Conservation (phyloP, 495 filamentous ascomycete species). For the Mycothermus thermophilus region DNA sequence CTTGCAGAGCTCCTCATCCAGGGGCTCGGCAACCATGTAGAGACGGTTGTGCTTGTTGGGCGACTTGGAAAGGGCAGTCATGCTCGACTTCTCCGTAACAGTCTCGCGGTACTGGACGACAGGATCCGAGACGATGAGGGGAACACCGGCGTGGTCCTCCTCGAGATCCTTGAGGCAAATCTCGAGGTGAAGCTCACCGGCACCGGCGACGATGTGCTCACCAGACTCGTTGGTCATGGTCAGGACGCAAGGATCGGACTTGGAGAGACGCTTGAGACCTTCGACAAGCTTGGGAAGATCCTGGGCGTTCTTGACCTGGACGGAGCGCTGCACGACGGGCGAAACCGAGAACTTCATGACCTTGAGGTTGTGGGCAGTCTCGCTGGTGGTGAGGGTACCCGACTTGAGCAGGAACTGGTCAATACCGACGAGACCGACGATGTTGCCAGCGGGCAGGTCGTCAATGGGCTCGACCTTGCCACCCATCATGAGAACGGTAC, state of each 20-base stretch:
- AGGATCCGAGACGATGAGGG: constrained; percentile 89
- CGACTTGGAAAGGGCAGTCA: constrained; percentile 96
- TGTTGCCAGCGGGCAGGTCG: constrained; percentile 98
- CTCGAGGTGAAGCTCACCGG: constrained; percentile 97
- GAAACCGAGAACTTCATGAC: constrained; percentile 99
- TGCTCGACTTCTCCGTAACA: constrained; percentile 65
- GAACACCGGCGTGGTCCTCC: constrained; percentile 98
- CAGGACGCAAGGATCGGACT: constrained; percentile 97
- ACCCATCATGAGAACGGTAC: constrained; percentile 99
- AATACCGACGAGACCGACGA: constrained; percentile 96
- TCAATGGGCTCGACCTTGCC: constrained; percentile 98
- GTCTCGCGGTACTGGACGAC: constrained; percentile 98
- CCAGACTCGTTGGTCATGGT: constrained; percentile 77
- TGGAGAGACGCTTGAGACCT: constrained; percentile 99
- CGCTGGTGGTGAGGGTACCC: constrained; percentile 92
- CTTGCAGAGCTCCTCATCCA: constrained; percentile 78
- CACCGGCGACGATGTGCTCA: constrained; percentile 98
- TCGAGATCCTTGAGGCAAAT: constrained; percentile 99
- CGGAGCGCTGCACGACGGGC: constrained; percentile 94
- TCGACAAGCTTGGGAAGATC: constrained; percentile 99
- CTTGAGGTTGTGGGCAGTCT: constrained; percentile 99
- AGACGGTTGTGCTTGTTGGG: constrained; percentile 99
- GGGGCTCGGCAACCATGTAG: constrained; percentile 80
- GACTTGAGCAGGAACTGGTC: constrained; percentile 99
- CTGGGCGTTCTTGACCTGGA: constrained; percentile 99